Conservation (phyloP, 23 red algal genomes). For the Rhodosorus marinus region DNA sequence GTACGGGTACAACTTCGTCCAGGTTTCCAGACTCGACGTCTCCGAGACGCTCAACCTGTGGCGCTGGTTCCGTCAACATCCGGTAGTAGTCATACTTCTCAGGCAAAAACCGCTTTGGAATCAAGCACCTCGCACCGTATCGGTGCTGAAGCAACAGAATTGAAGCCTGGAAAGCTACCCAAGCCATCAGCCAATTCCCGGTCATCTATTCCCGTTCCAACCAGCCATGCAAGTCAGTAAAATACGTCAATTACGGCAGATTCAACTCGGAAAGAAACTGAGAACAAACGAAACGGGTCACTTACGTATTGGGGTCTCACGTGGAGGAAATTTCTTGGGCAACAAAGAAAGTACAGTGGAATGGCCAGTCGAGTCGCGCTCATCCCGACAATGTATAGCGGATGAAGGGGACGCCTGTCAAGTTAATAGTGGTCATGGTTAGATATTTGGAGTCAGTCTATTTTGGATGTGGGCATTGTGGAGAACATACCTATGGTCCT, state of each 20-base stretch:
- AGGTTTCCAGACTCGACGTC: slow-evolving; percentile 34
- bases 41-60: background rate
- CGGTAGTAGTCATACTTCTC: slow-evolving; percentile 82
- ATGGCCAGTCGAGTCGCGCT: slow-evolving; percentile 32
- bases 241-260: too few relatives aligned
- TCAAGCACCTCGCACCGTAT: slow-evolving; percentile 68
- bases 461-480: too few relatives aligned
- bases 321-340: slow-evolving; percentile 66
- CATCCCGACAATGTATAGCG: slow-evolving; percentile 40
- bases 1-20: too few relatives aligned
- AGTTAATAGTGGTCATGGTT: too few relatives aligned
- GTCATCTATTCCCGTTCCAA: too few relatives aligned
- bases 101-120: slow-evolving; percentile 61
- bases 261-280: too few relatives aligned
- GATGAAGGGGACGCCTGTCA: too few relatives aligned
- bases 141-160: slow-evolving; percentile 48
- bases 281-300: slow-evolving; percentile 19
- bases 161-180: slow-evolving; percentile 33
- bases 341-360: slow-evolving; percentile 57
- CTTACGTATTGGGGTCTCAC: slow-evolving; percentile 40
- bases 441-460: too few relatives aligned
- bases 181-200: too few relatives aligned
- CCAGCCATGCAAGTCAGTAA: too few relatives aligned
- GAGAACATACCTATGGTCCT: slow-evolving; percentile 46
- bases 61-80: background rate